Conservation (phyloP, 1,284 basidiomycete species). For the Malassezia japonica region DNA sequence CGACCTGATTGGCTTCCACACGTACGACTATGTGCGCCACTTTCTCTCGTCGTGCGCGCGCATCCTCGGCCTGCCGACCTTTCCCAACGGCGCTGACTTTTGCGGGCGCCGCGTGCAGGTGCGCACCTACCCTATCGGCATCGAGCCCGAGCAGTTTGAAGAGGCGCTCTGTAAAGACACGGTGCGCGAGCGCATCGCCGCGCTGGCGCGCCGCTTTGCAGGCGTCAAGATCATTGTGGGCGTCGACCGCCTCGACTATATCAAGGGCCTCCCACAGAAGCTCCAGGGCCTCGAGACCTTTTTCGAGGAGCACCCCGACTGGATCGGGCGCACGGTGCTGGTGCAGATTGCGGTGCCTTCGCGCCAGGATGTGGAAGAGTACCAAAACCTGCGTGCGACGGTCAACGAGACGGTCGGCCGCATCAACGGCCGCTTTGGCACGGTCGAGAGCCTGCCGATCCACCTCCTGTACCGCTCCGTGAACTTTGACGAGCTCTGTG, state of each 20-base stretch:
- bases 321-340: constrained; percentile 93
- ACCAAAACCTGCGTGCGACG: constrained; percentile 88
- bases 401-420: constrained; percentile 96
- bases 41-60: constrained; percentile 97
- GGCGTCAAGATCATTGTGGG: constrained; percentile 97
- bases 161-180: constrained; percentile 67
- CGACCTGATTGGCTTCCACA: constrained; percentile 82
- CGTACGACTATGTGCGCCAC: constrained; percentile 97
- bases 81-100: constrained; percentile 93
- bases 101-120: constrained; percentile 90
- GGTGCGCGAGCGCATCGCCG: constrained; percentile 68
- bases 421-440: constrained; percentile 96
- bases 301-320: constrained; percentile 92
- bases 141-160: constrained; percentile 85
- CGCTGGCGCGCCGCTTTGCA: constrained; percentile 77
- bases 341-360: constrained; percentile 96
- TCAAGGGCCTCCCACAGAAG: constrained; percentile 98
- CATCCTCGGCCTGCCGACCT: constrained; percentile 86
- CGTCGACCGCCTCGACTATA: constrained; percentile 94
- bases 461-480: constrained; percentile 84
- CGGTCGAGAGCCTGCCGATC: constrained; percentile 97
- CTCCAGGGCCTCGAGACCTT: constrained; percentile 92
- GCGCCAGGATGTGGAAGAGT: constrained; percentile 95
- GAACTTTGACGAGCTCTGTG: constrained; percentile 86
- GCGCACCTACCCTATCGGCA: constrained; percentile 96